Evolutionary conservation across 164 flowering plant genomes (phyloP), one percentile per base, ranked within the genome.

Genomic region (Pachysandra terminalis): DNA sequence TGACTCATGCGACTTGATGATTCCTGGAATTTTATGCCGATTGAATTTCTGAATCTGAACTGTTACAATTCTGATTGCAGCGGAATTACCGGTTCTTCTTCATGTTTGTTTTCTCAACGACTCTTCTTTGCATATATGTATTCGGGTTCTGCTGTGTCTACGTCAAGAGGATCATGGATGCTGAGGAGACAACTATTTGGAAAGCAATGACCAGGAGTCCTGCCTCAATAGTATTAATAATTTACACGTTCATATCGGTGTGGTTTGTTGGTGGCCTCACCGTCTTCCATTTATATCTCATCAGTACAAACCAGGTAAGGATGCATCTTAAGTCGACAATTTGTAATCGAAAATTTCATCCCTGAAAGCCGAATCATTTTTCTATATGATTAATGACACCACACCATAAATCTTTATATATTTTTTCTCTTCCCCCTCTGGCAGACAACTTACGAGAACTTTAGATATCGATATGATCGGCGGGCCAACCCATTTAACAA

Each of bases 221-320:
- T 57, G 96, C 96, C 25, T 91, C 98, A 65, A 85, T 89, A 61
- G 91, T 83, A 62, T 73, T 95, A 25, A 89, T 95, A 64, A 40
- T 88, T 49, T 91, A 95, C 86, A 91, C 97, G 1, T 91, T 95
- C 72, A 80, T 92, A 35, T 65, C 90, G 14, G 88, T 90, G 71
- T 95, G 98, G 98, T 91, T 95, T 68, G 98, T 95, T 16, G 98
- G 98, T 65, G 98, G 98, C 48, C 91, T 95, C 21, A 91, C 92
- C 25, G 87, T 88, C 66, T 91, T 95, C 80, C 97, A 95, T 75
- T 78, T 92, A 27, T 95, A 95, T 75, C 90, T 91, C 65, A 90
- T 91, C 72, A 76, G 94, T 68, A 89, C 96, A 69, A 90, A 95
- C 77, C 97, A 90, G 96, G 96, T 86, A 69, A 76, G 52, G 35